phyloP scores from a whole-genome alignment of 768 basidiomycete species.

The Atractiella rhizophila region DNA sequence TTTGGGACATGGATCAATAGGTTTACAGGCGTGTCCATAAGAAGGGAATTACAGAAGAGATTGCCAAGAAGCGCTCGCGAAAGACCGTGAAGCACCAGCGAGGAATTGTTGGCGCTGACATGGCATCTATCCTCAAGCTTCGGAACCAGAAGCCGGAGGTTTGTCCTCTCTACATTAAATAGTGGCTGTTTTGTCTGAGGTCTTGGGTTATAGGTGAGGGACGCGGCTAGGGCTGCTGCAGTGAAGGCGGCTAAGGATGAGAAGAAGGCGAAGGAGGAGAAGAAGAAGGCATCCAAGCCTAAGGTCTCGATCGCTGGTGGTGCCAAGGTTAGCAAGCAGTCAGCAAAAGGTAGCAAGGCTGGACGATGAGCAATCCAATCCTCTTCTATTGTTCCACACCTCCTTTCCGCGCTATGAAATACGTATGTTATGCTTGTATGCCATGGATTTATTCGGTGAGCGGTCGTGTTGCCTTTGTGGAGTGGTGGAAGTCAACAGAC shows the following conservation, averaged over 20 bases:
- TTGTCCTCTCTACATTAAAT: no score
- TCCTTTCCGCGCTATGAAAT: slow-evolving; percentile 1
- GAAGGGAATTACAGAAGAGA: slow-evolving; percentile 98
- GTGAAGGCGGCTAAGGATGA: slow-evolving; percentile 15
- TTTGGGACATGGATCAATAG: slow-evolving; percentile 14
- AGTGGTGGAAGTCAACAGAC: no score
- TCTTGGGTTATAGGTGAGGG: no score
- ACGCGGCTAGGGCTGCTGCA: slow-evolving; percentile 32
- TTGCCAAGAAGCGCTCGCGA: slow-evolving; percentile 94
- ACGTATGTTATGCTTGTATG: no score
- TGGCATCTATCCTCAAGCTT: slow-evolving; percentile 67
- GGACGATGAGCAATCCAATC: no score
- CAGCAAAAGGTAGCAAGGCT: slow-evolving; percentile 8
- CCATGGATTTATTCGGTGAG: no score
- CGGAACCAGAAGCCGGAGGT: slow-evolving; percentile 60
- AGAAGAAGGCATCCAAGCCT: slow-evolving; percentile 12
- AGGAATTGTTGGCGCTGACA: slow-evolving; percentile 90
- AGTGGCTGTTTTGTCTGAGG: no score
- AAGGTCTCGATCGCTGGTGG: no score
- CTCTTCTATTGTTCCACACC: no score
- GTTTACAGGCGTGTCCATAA: slow-evolving; percentile 95
- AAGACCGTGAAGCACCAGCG: slow-evolving; percentile 81
- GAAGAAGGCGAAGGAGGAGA: slow-evolving; percentile 15
- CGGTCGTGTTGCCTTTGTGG: no score
- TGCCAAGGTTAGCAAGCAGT: slow-evolving; percentile 9